A percentile compares a stretch with the other conserved stretches of the same genome.
phyloP scores from a whole-genome alignment of 2,329 filamentous ascomycete species.

The Venturia nashicola region DNA sequence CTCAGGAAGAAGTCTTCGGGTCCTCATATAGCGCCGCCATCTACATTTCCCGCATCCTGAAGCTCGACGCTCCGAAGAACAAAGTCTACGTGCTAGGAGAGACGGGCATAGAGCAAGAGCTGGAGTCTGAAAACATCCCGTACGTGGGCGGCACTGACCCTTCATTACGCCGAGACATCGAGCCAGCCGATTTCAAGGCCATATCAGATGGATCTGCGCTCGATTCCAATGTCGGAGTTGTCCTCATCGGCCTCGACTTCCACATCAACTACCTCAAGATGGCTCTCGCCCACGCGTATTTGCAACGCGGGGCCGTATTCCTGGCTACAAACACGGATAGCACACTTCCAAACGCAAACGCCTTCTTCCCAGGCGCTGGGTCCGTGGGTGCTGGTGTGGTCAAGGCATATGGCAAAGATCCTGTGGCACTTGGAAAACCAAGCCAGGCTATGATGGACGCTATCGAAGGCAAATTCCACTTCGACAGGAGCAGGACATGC shows the following conservation, averaged over 20 bases:
- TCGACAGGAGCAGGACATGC: constrained; percentile 73
- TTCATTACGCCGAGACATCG: constrained; percentile 62
- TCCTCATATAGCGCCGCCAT: constrained; percentile 91
- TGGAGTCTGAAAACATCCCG: constrained; percentile 64
- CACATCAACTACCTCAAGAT: constrained; percentile 94
- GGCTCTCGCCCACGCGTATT: constrained; percentile 72
- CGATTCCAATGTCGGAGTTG: constrained; percentile 80
- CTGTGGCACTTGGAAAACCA: constrained; percentile 78
- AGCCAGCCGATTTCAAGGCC: constrained; percentile 63
- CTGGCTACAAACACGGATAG: constrained; percentile 90
- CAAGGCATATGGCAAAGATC: constrained; percentile 49
- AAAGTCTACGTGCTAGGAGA: constrained; percentile 95
- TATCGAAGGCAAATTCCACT: constrained; percentile 87
- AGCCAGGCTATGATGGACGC: constrained; percentile 99
- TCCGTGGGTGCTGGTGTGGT: constrained; percentile 66
- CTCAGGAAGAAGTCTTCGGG: constrained; percentile 81
- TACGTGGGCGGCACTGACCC: constrained; percentile 83
- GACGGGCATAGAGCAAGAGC: constrained; percentile 78
- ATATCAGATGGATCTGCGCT: constrained; percentile 63
- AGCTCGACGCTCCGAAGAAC: constrained; percentile 64
- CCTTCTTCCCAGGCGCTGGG: constrained; percentile 85
- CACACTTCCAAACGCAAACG: constrained; percentile 69
- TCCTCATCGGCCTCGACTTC: constrained; percentile 84
- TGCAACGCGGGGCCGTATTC: constrained; percentile 70
- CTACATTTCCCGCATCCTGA: constrained; percentile 88